phyloP scores from a whole-genome alignment of 352 stramenopile genomes.

The Globisporangium spiculum region DNA sequence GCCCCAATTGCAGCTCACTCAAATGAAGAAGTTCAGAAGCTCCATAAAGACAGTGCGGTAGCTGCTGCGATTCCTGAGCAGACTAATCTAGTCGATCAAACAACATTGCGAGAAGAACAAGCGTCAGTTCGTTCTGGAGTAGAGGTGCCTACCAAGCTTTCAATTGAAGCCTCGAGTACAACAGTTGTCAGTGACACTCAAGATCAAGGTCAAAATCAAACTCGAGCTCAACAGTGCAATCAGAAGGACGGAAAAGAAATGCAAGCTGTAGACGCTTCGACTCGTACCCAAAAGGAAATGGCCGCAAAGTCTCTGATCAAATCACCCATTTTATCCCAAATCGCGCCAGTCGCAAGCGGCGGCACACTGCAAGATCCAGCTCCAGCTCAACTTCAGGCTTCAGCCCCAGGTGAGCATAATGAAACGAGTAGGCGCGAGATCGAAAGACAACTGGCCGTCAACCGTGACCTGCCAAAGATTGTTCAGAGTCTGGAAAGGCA shows the following conservation, averaged over 20 bases:
- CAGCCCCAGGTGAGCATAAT: too few relatives aligned
- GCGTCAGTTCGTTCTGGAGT: not conserved
- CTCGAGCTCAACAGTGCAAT: not conserved
- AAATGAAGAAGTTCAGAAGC: not conserved
- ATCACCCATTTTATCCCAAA: not conserved
- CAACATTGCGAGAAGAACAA: not conserved
- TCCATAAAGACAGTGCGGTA: not conserved
- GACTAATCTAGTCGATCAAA: not conserved
- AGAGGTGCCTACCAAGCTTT: not conserved
- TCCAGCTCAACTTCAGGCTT: too few relatives aligned
- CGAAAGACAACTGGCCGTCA: not conserved
- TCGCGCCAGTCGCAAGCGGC: not conserved
- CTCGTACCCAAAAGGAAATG: not conserved
- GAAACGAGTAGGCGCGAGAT: not conserved
- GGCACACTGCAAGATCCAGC: not conserved
- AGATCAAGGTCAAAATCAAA: not conserved
- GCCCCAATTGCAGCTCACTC: not conserved
- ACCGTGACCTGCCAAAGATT: not conserved
- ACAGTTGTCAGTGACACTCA: not conserved
- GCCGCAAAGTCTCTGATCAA: not conserved
- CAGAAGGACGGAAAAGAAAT: not conserved
- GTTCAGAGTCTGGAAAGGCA: slow-evolving; percentile 4
- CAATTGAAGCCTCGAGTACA: not conserved
- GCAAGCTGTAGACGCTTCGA: not conserved
- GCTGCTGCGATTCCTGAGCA: not conserved